Base-by-base conservation (phyloP, 345 rosid species). In the Moricandia moricandioides region DNA sequence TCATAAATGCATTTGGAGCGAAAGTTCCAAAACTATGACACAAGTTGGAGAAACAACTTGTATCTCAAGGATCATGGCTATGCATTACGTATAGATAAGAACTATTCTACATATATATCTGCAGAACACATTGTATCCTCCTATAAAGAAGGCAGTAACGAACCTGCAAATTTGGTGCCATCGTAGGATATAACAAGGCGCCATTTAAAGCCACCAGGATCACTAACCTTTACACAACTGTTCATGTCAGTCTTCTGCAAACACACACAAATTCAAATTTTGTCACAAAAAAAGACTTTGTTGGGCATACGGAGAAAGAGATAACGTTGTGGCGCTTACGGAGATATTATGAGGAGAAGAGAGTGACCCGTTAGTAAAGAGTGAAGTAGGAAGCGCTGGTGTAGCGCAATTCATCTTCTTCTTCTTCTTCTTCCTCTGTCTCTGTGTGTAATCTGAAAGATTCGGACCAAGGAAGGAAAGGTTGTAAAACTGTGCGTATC, bases 101-200 rank as follows among this genome's bases (percentile, higher is more conserved):
- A 26, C 37, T 51, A 66, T 49, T 30, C 8, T 66, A 66, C 7
- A 11, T 24, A 37, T 13, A 40, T 27, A 24, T 35, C 16, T 34
- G 31, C 30, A 65, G 56, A 27, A 40, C 3, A 65, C 69, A 65
- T 11, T 65, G 26, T 30, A 18, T 18, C 31, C 16, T 40, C n/a
- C 6, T 39, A 64, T 39, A 4, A 3, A 24, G 35, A 33, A 33
- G 35, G 6, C 40, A 64, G 31, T 29, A 29, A 34, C 61, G 33
- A 74, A 84, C 98, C 97, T 82, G 93, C 84, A 70, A 86, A 93
- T 54, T 43, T 80, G 43, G 98, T 88, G 76, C 97, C 97, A 39
- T 88, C 98, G 51, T 91, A 91, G 12, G 96, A 87, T 8, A 94
- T 80, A 57, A 89, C 86, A 82, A 94, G 76, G 63, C 97, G 93